Percentiles rank a stretch among this genome's conserved stretches.
phyloP scores from a whole-genome alignment of 2,329 filamentous ascomycete genomes.

The Bimuria novae-zelandiae region DNA sequence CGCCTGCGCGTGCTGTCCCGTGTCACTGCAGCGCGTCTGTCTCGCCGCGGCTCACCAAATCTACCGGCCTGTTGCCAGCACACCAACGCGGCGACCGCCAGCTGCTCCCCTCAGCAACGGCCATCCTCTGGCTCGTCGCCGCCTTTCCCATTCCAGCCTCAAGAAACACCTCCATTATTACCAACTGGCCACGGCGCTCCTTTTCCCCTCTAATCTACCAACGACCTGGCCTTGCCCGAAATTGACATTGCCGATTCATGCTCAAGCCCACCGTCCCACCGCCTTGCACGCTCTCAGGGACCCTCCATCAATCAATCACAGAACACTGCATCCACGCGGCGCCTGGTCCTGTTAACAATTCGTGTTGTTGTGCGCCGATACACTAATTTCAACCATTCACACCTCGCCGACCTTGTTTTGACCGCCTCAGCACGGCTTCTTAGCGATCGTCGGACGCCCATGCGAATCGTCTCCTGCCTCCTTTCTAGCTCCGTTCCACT shows the following conservation, averaged over 20 bases:
- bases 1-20: background rate
- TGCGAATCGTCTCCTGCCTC: constrained; percentile 25
- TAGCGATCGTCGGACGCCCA: constrained; percentile 13
- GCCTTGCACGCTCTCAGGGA: constrained; percentile 29
- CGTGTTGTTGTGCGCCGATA: constrained; percentile 23
- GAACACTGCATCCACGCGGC: constrained; percentile 21
- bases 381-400: constrained; percentile 25
- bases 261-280: constrained; percentile 36
- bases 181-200: constrained; percentile 34
- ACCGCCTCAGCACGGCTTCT: constrained; percentile 18
- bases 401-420: constrained; percentile 30
- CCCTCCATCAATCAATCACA: constrained; percentile 38
- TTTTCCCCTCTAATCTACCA: constrained; percentile 45
- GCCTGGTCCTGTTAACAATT: constrained; percentile 20
- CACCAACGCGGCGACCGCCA: constrained; percentile 43
- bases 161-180: constrained; percentile 43
- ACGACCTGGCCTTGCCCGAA: constrained; percentile 40
- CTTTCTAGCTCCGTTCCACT: constrained; percentile 37
- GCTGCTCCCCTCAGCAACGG: constrained; percentile 45
- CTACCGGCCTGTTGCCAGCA: constrained; percentile 34
- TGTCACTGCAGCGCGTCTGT: background rate
- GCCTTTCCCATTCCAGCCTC: constrained; percentile 36
- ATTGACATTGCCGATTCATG: constrained; percentile 43
- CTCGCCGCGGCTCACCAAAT: constrained; percentile 16
- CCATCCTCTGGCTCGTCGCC: constrained; percentile 36